Evolutionary conservation across 83 land plant genomes (phyloP), one percentile per base, ranked within the genome.

Genomic region (Larix sibirica): DNA sequence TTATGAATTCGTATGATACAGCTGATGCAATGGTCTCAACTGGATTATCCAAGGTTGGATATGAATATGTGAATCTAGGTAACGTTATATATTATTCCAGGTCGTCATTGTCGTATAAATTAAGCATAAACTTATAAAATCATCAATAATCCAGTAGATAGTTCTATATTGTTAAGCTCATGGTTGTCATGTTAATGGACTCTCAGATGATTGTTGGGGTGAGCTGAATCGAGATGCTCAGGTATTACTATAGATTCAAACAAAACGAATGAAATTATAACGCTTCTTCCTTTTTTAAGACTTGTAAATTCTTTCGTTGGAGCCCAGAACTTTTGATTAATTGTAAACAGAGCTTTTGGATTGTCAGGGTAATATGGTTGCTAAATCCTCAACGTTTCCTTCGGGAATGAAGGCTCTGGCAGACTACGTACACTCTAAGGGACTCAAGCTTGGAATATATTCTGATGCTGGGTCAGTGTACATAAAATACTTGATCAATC

Each of bases 341-440:
- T 14, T 33, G 20, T 5, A 4, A 28, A 20, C 18, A 0, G 14
- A 80, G 16, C 64, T 16, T 76, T 21, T 73, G 56, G 42, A 8
- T 21, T 81, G 73, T 17, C 88, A 93, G 95, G 93, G 91, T 21
- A 81, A 88, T 78, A 81, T 93, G 59, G 91, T 86, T 50, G 64
- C 93, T 12, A 89, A 66, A 17, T 70, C 77, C 10, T 80, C 88
- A 14, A 87, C 86, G 50, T 93, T 93, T 86, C 93, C 95, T 17
- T 91, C 91, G 2, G 95, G 93, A 13, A 91, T 93, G 38, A 90
- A 90, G 76, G 86, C 90, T 23, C 60, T 90, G 18, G 92, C 92
- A 54, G 92, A 92, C 83, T 92, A 92, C 80, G 90, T 92, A 21
- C 94, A 92, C 80, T 82, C 75, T 58, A 92, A 90, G 80, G 94